These are phyloP conservation scores for Diversispora eburnea DNA, from an alignment of 192 early-diverging fungal species.

Conservation along the genomic window DNA sequence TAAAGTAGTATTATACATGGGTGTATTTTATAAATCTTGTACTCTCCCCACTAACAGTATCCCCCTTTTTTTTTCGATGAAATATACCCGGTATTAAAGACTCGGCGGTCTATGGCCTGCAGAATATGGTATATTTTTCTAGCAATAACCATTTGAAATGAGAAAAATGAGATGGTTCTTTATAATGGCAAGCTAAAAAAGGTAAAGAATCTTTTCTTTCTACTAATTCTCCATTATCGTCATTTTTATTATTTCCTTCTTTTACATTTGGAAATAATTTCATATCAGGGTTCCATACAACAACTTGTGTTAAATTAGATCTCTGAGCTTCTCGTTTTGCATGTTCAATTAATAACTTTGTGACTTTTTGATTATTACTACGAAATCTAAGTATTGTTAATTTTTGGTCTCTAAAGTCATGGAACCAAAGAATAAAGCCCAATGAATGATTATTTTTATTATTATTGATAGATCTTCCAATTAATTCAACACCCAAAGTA, in stretches of 20 bases:
- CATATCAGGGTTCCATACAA: conserved; percentile 20
- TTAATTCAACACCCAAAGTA: background rate
- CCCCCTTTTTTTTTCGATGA: too few species aligned
- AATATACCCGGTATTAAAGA: too few species aligned
- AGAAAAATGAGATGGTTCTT: too few species aligned
- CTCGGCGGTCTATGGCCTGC: too few species aligned
- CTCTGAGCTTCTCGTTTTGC: conserved; percentile 1
- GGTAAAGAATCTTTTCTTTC: too few species aligned
- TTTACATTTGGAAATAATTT: background rate
- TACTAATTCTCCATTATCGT: too few species aligned
- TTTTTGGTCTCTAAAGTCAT: background rate
- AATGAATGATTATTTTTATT: background rate
- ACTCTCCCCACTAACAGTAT: too few species aligned
- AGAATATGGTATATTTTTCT: too few species aligned
- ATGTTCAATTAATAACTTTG: background rate
- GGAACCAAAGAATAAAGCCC: conserved; percentile 6
- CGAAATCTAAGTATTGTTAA: conserved; percentile 17
- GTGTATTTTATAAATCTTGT: too few species aligned
- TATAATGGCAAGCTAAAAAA: too few species aligned
- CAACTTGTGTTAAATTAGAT: conserved; percentile 7
- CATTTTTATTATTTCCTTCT: conserved; percentile 4
- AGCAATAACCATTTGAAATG: too few species aligned
- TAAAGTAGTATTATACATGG: too few species aligned
- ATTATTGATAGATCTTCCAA: background rate
- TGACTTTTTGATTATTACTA: background rate